Evolutionary conservation across 768 basidiomycete genomes (phyloP), one percentile per base, ranked within the genome.

Genomic region (Porpolomopsis calyptriformis): DNA sequence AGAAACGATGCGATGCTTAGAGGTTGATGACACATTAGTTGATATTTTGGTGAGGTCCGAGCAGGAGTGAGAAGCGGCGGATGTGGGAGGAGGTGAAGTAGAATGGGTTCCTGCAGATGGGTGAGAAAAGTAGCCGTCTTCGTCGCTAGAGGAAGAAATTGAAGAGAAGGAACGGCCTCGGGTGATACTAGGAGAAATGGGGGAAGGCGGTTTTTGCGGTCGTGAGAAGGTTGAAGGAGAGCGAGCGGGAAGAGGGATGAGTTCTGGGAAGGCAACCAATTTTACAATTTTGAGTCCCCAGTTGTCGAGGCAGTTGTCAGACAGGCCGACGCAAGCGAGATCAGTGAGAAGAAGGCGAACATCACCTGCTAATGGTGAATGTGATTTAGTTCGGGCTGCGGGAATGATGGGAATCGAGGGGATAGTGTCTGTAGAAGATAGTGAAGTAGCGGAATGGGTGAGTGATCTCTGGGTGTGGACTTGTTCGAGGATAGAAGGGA

Each of bases 211-310:
- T 33, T 40, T 44, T 43, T 42, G 40, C 22, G 39, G 37, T 31
- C 31, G n/a, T n/a, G n/a, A n/a, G n/a, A n/a, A n/a, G n/a, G 31
- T 59, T 40, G 46, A 39, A 23, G 43, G 40, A 33, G 43, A 49
- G 33, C 23, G 39, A 26, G 45, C 35, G 48, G 47, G 47, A 44
- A 24, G 41, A n/a, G 71, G 68, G 24, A 83, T 78, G 44, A 86
- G 70, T 49, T 85, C 83, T 0, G 83, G 82, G 58, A 77, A 86
- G 4, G 84, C 82, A 31, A 88, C 70, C 11, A 86, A 70, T 62
- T 85, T 85, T 49, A 88, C 68, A 35, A 88, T 74, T 66, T 88
- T 87, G 50, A 82, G 70, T 19, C 74, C 73, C 85, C 85, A 88
- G 40, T 74, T 71, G 47, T 85, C 80, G 26, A 78, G 73, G 39